Percentiles rank a stretch among this genome's conserved stretches.
Conservation (phyloP, 495 filamentous ascomycete genomes). For the Tetracladium marchalianum region DNA sequence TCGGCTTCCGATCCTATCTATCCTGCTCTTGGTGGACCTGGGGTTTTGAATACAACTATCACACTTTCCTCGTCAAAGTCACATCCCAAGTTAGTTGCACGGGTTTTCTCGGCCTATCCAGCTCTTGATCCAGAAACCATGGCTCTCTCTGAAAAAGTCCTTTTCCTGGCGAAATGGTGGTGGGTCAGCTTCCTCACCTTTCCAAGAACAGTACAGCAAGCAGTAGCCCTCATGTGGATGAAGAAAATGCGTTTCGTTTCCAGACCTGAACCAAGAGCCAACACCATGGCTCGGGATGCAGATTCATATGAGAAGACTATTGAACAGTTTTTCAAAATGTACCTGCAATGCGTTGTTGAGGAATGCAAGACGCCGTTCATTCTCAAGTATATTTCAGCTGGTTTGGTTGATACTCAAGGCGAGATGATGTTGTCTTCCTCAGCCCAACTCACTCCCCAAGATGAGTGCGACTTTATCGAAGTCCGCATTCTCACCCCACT, state of each 20-base stretch:
- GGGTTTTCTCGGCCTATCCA: conserved; percentile 34
- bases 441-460: conserved; percentile 4
- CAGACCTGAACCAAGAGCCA: conserved; percentile 42
- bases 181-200: conserved; percentile 55
- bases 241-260: conserved; percentile 47
- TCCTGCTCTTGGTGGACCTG: conserved; percentile 22
- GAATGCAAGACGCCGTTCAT: conserved; percentile 26
- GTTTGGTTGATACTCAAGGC: conserved; percentile 23
- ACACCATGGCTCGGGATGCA: conserved; percentile 38
- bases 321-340: conserved; percentile 41
- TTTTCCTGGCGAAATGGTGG: conserved; percentile 46
- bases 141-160: conserved; percentile 26
- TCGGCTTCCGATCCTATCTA: conserved; percentile 44
- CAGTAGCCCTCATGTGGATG: conserved; percentile 39
- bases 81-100: conserved; percentile 44
- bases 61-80: conserved; percentile 44
- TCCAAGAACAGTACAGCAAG: conserved; percentile 50
- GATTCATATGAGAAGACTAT: conserved; percentile 33
- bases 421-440: conserved; percentile 28
- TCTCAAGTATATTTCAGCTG: conserved; percentile 40
- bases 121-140: conserved; percentile 39
- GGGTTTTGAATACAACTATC: conserved; percentile 42
- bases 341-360: conserved; percentile 36
- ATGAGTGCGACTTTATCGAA: conserved; percentile 24
- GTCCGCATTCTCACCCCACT: conserved; percentile 45